Conservation (phyloP, 2,329 filamentous ascomycete species). For the Lasiodiplodia gonubiensis region DNA sequence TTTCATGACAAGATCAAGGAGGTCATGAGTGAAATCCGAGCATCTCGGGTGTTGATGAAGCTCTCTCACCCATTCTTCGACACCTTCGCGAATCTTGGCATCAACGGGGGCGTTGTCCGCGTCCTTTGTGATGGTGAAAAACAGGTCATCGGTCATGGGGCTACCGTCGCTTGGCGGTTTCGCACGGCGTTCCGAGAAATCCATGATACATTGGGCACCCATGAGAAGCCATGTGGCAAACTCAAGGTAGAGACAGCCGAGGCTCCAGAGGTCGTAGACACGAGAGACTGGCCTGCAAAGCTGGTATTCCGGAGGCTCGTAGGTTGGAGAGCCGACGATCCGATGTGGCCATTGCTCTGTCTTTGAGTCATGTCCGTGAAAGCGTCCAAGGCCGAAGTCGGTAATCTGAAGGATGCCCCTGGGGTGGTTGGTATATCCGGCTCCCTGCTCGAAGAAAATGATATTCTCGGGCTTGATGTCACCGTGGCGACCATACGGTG, state of each 20-base stretch:
- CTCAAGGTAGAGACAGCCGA: conserved; percentile 41
- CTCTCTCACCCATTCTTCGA: neutral
- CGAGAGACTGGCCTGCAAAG: conserved; percentile 40
- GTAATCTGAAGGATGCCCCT: conserved; percentile 38
- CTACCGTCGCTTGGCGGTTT: neutral
- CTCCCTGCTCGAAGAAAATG: conserved; percentile 36
- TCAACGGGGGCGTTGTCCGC: neutral
- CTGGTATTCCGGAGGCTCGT: conserved; percentile 48
- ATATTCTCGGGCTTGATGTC: conserved; percentile 49
- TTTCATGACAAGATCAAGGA: conserved; percentile 5
- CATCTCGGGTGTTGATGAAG: neutral
- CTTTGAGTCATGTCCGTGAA: conserved; percentile 42
- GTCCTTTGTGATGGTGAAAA: neutral
- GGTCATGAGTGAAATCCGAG: neutral
- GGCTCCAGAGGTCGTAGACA: conserved; percentile 44
- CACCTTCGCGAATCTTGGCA: neutral
- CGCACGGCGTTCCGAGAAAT: conserved; percentile 22
- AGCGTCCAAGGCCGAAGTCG: conserved; percentile 43
- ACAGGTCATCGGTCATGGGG: neutral
- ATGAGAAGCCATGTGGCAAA: conserved; percentile 38
- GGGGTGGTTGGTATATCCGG: neutral
- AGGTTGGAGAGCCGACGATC: conserved; percentile 38
- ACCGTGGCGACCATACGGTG: conserved; percentile 42
- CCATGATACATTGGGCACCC: conserved; percentile 28
- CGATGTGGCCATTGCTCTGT: conserved; percentile 35